Base-by-base conservation (phyloP, 176 grass and related monocot genomes). In the Aegilops bicornis region DNA sequence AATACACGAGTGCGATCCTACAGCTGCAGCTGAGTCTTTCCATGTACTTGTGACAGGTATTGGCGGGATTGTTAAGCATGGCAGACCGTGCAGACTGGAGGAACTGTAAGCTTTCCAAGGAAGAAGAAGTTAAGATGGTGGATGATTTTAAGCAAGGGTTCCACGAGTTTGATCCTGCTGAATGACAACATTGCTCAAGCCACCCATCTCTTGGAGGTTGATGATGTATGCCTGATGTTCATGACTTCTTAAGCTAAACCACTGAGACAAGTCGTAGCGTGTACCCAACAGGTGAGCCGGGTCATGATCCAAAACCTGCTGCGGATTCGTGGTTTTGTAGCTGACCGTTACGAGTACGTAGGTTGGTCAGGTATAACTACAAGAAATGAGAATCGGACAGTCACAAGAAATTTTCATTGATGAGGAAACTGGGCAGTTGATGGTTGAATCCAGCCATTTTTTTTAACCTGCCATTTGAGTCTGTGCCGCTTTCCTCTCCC, bases 71-170 rank as follows among this genome's bases (percentile, higher is more conserved):
- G 65, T 78, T 96, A 88, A 92, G 86, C 86, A 83, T 91, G 86
- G 83, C 94, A 0, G 97, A 98, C 80, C 88, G 88, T 61, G 97
- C 94, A 33, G 94, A 98, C 81, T 92, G 97, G 94, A 88, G 89
- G 79, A 94, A 92, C 36, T 96, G 94, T 80, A 98, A 96, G 94
- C 68, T 98, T 13, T 88, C 84, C 8, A 96, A 83, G 79, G 90
- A 98, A 75, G 96, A 96, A 58, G 96, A 98, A 66, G 31, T 82
- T 32, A 64, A 76, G 76, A 96, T 98, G 86, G 96, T 92, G 14
- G 85, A 91, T 76, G 79, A 82, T 88, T 98, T 98, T 31, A 98
- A 98, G 79, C 27, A 78, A 42, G 96, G 81, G 19, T 98, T 98
- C 77, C 22, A 1, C 0, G 59, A 86, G 32, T 94, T 94, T 74